These are phyloP conservation scores for Aspergillus texensis DNA, from an alignment of 2,329 filamentous ascomycete genomes.

Conservation along the genomic window DNA sequence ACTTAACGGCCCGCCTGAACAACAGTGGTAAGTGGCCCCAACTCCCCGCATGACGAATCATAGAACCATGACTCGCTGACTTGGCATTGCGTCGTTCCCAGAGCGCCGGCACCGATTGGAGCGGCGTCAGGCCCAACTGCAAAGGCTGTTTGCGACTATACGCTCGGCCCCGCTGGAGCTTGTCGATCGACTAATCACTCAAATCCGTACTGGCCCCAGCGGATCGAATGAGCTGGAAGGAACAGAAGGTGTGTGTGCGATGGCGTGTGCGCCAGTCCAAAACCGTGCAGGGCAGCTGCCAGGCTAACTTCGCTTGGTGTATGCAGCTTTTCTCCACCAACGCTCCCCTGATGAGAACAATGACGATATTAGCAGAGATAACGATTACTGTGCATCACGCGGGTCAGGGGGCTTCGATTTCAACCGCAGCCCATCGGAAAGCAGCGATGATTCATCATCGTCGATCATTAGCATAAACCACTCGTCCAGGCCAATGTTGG, in stretches of 20 bases:
- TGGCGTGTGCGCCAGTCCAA: neutral
- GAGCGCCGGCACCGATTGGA: conserved; percentile 22
- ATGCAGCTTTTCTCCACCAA: neutral
- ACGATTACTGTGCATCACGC: conserved; percentile 11
- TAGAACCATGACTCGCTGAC: conserved; percentile 1
- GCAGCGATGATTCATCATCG: conserved; percentile 27
- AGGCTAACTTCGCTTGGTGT: neutral
- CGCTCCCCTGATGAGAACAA: conserved; percentile 8
- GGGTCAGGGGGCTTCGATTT: conserved; percentile 2
- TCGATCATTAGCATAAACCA: conserved; percentile 27
- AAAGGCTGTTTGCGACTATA: conserved; percentile 37
- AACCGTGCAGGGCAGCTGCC: neutral
- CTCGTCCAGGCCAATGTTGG: conserved; percentile 30
- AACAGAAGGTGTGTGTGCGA: conserved; percentile 25
- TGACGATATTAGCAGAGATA: conserved; percentile 15
- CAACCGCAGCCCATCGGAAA: conserved; percentile 21
- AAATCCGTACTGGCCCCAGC: conserved; percentile 30
- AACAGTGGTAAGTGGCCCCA: conserved; percentile 26
- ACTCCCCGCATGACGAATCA: neutral
- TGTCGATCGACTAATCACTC: conserved; percentile 34
- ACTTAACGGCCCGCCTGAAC: conserved; percentile 31
- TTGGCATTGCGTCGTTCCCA: neutral
- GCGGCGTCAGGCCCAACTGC: conserved; percentile 34
- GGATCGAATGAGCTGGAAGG: conserved; percentile 27
- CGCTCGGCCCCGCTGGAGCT: conserved; percentile 34